Base-by-base conservation (phyloP, 106 monocot species). In the Xerophyta viscosa region DNA sequence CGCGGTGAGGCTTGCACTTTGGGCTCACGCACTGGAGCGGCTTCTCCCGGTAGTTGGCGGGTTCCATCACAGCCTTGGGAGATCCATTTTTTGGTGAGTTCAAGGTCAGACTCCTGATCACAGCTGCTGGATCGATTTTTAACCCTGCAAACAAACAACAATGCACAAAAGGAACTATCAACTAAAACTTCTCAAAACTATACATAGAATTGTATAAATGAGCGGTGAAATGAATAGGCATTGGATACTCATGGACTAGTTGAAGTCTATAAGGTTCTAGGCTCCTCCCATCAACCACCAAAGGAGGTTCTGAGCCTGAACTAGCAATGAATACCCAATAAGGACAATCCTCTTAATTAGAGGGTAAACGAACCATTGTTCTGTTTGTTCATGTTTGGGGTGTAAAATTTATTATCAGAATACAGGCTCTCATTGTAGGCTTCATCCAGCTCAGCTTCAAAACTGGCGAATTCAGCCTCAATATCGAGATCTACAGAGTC, bases 401-500 rank as follows among this genome's bases (percentile, higher is more conserved):
- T 14, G 13, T 19, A 27, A 10, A 6, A 15, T 29, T 41, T 43
- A 6, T 46, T 26, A 23, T 64, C n/a, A n/a, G n/a, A n/a, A n/a
- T n/a, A n/a, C n/a, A n/a, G n/a, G n/a, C n/a, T n/a, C n/a, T n/a
- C n/a, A n/a, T n/a, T n/a, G n/a, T n/a, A n/a, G n/a, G n/a, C 67
- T 2, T 42, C 61, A 24, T 67, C 77, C 19, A 61, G 17, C 67
- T 67, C 51, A 3, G 24, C 27, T 17, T 71, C 73, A 2, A 71
- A 37, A 45, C 31, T 50, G 31, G 60, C 78, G 15, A 87, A 65
- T 13, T 77, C 84, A 23, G 76, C 75, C 1, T 37, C 60, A 36
- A 82, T 65, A 37, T 71, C 82, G 17, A 87, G 62, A 57, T 93
- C 92, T 31, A 87, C 68, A 0, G 83, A 71, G 15, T 87, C 92